Percentiles rank a stretch among this genome's conserved stretches.
These are phyloP conservation scores for Hevea brasiliensis DNA, from an alignment of 345 rosid genomes.

Conservation along the genomic window DNA sequence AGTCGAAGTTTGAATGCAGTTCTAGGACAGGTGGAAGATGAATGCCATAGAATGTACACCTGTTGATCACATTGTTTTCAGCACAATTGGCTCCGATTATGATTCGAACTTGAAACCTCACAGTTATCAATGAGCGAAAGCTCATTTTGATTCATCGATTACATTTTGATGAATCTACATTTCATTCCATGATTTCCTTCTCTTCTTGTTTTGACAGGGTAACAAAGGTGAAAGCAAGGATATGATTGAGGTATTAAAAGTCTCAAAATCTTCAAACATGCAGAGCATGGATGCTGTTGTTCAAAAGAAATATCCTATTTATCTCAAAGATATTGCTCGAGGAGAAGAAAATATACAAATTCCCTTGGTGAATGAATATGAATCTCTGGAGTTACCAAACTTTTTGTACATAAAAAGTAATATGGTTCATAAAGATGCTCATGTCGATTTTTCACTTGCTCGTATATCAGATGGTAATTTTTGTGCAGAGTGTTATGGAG, in stretches of 20 bases:
- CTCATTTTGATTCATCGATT: neutral
- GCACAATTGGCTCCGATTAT: neutral
- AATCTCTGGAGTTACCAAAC: slow-evolving; percentile 14
- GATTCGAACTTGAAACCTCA: neutral
- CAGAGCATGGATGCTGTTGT: neutral
- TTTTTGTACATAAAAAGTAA: slow-evolving; percentile 24
- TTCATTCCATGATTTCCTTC: neutral
- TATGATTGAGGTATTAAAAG: neutral
- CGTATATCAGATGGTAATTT: slow-evolving; percentile 26
- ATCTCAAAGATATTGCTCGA: slow-evolving; percentile 30
- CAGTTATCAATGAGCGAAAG: neutral
- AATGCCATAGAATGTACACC: slow-evolving; percentile 11
- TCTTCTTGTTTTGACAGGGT: neutral
- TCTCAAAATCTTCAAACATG: neutral
- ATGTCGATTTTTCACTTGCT: slow-evolving; percentile 23
- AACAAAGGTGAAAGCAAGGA: neutral
- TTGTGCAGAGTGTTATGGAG: slow-evolving; percentile 23
- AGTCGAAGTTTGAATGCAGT: neutral
- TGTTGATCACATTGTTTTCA: neutral
- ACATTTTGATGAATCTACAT: neutral
- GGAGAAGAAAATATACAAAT: slow-evolving; percentile 29
- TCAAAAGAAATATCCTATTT: slow-evolving; percentile 20
- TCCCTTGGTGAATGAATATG: slow-evolving; percentile 13
- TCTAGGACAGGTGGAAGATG: slow-evolving; percentile 17
- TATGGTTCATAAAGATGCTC: slow-evolving; percentile 18